These are phyloP conservation scores for Verticillium nonalfalfae DNA, from an alignment of 2,329 filamentous ascomycete genomes.

Conservation along the genomic window DNA sequence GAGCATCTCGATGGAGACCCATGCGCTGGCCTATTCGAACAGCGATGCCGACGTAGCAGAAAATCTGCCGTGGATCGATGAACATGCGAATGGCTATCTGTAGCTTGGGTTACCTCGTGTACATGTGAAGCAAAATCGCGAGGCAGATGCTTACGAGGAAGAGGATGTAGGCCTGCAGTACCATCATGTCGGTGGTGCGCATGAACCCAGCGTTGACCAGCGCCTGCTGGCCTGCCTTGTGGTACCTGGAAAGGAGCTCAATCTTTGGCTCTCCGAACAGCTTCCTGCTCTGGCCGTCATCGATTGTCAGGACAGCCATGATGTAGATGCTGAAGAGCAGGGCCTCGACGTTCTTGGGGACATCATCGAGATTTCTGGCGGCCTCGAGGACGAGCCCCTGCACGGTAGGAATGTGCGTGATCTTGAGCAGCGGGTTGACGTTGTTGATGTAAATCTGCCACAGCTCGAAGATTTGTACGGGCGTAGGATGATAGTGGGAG, in stretches of 20 bases:
- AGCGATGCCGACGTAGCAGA: slow-evolving; percentile 57
- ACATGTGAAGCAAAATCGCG: background rate
- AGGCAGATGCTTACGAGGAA: slow-evolving; percentile 50
- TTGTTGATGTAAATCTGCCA: slow-evolving; percentile 68
- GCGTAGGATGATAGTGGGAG: slow-evolving; percentile 42
- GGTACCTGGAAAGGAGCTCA: slow-evolving; percentile 44
- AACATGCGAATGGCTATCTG: slow-evolving; percentile 42
- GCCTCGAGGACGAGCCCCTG: slow-evolving; percentile 60
- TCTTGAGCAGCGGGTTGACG: slow-evolving; percentile 62
- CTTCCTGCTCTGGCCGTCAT: slow-evolving; percentile 42
- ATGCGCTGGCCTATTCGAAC: slow-evolving; percentile 63
- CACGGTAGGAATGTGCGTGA: slow-evolving; percentile 60
- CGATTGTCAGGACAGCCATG: slow-evolving; percentile 51
- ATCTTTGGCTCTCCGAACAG: slow-evolving; percentile 48
- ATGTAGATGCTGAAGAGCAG: slow-evolving; percentile 63
- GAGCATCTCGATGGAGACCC: slow-evolving; percentile 60
- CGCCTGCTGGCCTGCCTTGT: slow-evolving; percentile 55
- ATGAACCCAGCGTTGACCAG: slow-evolving; percentile 63
- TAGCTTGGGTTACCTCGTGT: no score
- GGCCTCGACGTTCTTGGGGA: slow-evolving; percentile 53
- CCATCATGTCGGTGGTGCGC: slow-evolving; percentile 55
- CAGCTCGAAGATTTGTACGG: slow-evolving; percentile 55
- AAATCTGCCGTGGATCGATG: slow-evolving; percentile 54
- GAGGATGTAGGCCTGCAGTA: slow-evolving; percentile 61
- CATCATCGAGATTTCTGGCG: slow-evolving; percentile 45